These are phyloP conservation scores for Toxicodendron radicans DNA, from an alignment of 345 rosid species.

Conservation along the genomic window DNA sequence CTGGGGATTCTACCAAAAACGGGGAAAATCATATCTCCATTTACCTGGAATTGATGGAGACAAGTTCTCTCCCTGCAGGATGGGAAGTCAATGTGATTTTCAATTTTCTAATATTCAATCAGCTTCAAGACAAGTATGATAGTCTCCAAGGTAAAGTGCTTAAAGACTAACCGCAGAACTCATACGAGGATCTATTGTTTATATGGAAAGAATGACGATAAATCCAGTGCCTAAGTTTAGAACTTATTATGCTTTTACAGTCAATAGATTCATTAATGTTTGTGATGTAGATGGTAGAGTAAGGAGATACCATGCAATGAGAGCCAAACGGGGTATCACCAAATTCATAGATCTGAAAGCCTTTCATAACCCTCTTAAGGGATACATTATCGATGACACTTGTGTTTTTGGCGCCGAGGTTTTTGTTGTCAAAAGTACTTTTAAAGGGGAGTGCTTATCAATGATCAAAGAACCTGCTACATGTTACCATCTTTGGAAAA, in stretches of 20 bases:
- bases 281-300: background rate
- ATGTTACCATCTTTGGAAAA: background rate
- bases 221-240: too few species aligned
- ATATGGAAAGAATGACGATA: too few species aligned
- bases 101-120: background rate
- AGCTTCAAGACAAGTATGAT: background rate
- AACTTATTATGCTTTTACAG: background rate
- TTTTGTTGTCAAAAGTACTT: background rate
- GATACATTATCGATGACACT: background rate
- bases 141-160: background rate
- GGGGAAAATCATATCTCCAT: background rate
- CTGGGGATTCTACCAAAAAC: too few species aligned
- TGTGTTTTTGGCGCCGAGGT: background rate
- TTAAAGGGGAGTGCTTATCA: too few species aligned
- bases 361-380: background rate
- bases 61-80: background rate
- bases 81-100: constrained; percentile 1
- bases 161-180: too few species aligned
- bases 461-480: background rate
- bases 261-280: too few species aligned
- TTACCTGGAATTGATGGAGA: background rate
- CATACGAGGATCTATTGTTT: too few species aligned
- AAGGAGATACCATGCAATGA: too few species aligned
- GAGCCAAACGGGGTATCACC: too few species aligned
- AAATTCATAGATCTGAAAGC: background rate